Conservation (phyloP, 2,329 filamentous ascomycete genomes). For the Calonectria henricotiae region DNA sequence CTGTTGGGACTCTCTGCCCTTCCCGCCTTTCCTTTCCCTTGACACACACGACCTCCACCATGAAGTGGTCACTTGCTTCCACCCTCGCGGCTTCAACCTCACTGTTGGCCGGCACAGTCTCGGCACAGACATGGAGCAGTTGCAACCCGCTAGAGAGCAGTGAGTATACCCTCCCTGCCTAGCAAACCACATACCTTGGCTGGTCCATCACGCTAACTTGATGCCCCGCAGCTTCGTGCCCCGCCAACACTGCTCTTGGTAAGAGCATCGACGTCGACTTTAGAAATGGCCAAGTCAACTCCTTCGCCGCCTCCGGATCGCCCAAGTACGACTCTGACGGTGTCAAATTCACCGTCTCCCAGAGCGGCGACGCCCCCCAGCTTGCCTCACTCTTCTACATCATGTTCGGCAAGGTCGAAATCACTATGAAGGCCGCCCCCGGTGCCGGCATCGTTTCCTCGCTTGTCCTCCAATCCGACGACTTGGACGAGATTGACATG, state of each 20-base stretch:
- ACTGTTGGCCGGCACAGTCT: constrained; percentile 49
- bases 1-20: background rate
- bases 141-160: constrained; percentile 60
- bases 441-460: constrained; percentile 95
- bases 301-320: constrained; percentile 80
- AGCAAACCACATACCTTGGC: background rate
- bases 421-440: constrained; percentile 87
- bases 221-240: constrained; percentile 71
- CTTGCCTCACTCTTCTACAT: constrained; percentile 96
- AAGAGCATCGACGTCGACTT: constrained; percentile 90
- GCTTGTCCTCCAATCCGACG: constrained; percentile 91
- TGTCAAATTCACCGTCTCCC: constrained; percentile 84
- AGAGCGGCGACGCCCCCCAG: constrained; percentile 87
- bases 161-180: constrained; percentile 45
- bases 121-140: constrained; percentile 61
- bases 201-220: constrained; percentile 27
- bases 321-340: constrained; percentile 85
- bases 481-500: constrained; percentile 96
- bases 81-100: constrained; percentile 45
- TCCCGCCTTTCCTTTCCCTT: background rate
- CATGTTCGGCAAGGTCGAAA: constrained; percentile 96
- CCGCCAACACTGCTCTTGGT: constrained; percentile 85
- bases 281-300: constrained; percentile 81
- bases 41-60: constrained; percentile 38
- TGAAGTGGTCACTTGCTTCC: constrained; percentile 46